phyloP scores from a whole-genome alignment of 2,329 filamentous ascomycete species.

The Sclerotinia minor region DNA sequence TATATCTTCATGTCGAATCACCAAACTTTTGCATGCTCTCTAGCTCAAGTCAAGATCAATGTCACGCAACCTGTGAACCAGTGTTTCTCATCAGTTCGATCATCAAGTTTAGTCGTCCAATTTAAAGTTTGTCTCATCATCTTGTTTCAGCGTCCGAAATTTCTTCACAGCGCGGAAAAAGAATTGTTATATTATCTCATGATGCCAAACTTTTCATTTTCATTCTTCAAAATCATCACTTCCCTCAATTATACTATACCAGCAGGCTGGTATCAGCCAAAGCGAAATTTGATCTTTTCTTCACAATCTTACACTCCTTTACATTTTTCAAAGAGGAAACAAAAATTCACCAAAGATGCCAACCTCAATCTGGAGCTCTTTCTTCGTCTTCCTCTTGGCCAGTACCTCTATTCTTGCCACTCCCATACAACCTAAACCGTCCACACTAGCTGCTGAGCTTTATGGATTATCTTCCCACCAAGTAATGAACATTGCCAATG shows the following conservation, averaged over 20 bases:
- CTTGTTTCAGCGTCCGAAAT: not conserved
- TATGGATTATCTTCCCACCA: not conserved
- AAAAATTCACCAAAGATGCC: constrained; percentile 3
- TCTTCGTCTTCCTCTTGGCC: constrained; percentile 3
- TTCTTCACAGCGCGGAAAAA: not conserved
- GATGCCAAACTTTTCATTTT: not conserved
- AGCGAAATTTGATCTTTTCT: not conserved
- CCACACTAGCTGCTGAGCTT: not conserved
- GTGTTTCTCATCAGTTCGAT: not conserved
- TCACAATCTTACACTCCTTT: not conserved
- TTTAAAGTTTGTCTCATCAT: constrained; percentile 15
- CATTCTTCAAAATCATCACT: not conserved
- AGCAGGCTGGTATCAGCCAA: not conserved
- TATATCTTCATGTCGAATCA: not conserved
- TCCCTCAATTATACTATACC: constrained; percentile 1
- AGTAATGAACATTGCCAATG: not conserved
- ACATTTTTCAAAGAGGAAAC: not conserved
- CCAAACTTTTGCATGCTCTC: not conserved
- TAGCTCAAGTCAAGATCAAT: not conserved
- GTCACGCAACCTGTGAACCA: not conserved
- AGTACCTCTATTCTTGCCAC: not conserved
- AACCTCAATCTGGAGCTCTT: not conserved
- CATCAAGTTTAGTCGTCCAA: not conserved
- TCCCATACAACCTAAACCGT: not conserved
- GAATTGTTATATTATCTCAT: not conserved